Conservation (phyloP, 2,329 filamentous ascomycete genomes). For the Colletotrichum cuscutae region DNA sequence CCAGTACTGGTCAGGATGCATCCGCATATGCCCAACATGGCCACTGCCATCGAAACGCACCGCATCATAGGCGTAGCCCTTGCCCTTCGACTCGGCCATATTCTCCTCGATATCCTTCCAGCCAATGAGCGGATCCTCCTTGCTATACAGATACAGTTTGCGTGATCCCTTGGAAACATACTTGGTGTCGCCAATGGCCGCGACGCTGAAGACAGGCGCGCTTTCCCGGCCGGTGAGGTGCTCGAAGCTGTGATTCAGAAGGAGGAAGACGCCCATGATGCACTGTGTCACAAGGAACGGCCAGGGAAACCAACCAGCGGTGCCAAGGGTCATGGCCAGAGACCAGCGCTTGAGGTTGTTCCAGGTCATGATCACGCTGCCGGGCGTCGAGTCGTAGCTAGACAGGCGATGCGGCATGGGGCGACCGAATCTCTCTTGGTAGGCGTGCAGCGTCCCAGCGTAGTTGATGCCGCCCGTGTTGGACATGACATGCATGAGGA, state of each 20-base stretch:
- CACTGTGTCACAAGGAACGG: constrained; percentile 58
- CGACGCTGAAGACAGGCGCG: constrained; percentile 44
- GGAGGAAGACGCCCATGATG: constrained; percentile 57
- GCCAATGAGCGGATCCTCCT: constrained; percentile 65
- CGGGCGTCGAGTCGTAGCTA: constrained; percentile 64
- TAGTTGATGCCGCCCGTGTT: constrained; percentile 68
- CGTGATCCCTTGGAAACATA: constrained; percentile 50
- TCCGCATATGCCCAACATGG: constrained; percentile 71
- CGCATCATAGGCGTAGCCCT: constrained; percentile 60
- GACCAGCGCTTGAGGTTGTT: constrained; percentile 61
- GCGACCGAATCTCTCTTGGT: constrained; percentile 48
- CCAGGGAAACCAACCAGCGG: constrained; percentile 58
- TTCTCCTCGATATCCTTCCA: constrained; percentile 67
- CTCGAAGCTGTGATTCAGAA: constrained; percentile 46
- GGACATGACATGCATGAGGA: constrained; percentile 66
- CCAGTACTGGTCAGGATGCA: constrained; percentile 70
- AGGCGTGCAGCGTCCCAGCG: constrained; percentile 60
- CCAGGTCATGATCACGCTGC: constrained; percentile 53
- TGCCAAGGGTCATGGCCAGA: constrained; percentile 62
- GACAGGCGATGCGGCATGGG: constrained; percentile 59
- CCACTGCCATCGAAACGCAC: constrained; percentile 67
- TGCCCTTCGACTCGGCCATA: constrained; percentile 55
- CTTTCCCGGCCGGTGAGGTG: constrained; percentile 50
- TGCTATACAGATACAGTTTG: constrained; percentile 68
- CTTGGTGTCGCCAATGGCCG: not conserved